These are phyloP conservation scores for Aquilaria sinensis DNA, from an alignment of 345 rosid species.

Conservation along the genomic window DNA sequence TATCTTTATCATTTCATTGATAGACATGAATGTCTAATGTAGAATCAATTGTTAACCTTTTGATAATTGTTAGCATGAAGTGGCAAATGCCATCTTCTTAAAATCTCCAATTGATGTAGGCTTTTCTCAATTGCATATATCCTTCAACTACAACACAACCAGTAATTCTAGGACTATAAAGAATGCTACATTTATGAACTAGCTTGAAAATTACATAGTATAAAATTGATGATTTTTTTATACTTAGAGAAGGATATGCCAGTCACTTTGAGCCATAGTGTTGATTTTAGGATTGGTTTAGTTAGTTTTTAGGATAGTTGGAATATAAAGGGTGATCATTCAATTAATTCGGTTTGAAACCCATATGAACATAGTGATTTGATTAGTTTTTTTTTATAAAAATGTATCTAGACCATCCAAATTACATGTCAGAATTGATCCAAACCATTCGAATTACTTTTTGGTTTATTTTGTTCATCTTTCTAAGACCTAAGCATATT, in stretches of 20 bases:
- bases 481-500: too few relatives aligned
- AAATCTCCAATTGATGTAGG: conserved; percentile 43
- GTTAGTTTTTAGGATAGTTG: too few relatives aligned
- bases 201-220: conserved; percentile 48
- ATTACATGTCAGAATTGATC: too few relatives aligned
- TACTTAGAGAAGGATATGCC: conserved; percentile 43
- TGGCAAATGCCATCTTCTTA: conserved; percentile 32
- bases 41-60: background rate
- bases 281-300: too few relatives aligned
- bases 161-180: conserved; percentile 24
- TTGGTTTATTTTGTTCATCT: too few relatives aligned
- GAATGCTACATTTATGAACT: conserved; percentile 38
- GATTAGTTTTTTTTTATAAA: too few relatives aligned
- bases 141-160: conserved; percentile 15
- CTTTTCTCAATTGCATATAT: conserved; percentile 28
- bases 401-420: too few relatives aligned
- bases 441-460: too few relatives aligned
- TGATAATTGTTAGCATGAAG: conserved; percentile 8
- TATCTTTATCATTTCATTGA: background rate
- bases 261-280: conserved; percentile 46
- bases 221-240: conserved; percentile 31
- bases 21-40: background rate
- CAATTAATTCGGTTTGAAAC: too few relatives aligned
- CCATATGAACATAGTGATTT: too few relatives aligned
- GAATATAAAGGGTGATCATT: too few relatives aligned